Base-by-base conservation (phyloP, 164 flowering plant genomes). In the Magnolia changhungtana region DNA sequence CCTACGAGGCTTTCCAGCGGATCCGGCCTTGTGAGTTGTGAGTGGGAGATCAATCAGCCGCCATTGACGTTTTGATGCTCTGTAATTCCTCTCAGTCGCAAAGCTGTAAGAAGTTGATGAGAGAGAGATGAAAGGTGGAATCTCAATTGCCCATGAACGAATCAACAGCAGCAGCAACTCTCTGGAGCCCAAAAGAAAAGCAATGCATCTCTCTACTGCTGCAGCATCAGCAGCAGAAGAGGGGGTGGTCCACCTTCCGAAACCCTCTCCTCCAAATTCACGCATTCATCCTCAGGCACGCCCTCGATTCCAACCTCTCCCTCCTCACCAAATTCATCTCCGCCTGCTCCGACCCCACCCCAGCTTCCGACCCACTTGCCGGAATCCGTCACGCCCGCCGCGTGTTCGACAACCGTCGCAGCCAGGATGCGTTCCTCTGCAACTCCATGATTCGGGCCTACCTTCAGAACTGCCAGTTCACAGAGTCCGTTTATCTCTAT, bases 401-500 rank as follows among this genome's bases (percentile, higher is more conserved):
- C 13, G 73, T 89, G 66, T 92, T 91, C 81, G 91, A 91, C 69
- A 72, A 45, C 10, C 76, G 82, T n/a, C 81, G 83, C 18, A 78
- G 72, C 69, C 74, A 81, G 51, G 93, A 94, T 71, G 70, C 85
- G 14, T 91, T 88, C 69, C 84, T 94, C 8, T 90, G 93, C 67
- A 92, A 91, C 81, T 78, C 89, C 74, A 89, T 92, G 91, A 90
- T 94, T 74, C 89, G 82, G 80, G 84, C 89, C 51, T 82, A 89
- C 68, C 81, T 79, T 73, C 87, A 77, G 67, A 68, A 74, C 37
- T 76, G 81, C 69, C 92, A 85, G 72, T 90, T 80, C 73, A 2
- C 61, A 3, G 90, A 92, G 20, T 73, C 84, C 7, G 63, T 92
- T 14, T 3, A 76, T 55, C 85, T 94, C 27, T 94, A 88, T 61